Evolutionary conservation across 1,139 yeast species (phyloP), one percentile per base, ranked within the genome.

Genomic region (Geotrichum klebahnii): DNA sequence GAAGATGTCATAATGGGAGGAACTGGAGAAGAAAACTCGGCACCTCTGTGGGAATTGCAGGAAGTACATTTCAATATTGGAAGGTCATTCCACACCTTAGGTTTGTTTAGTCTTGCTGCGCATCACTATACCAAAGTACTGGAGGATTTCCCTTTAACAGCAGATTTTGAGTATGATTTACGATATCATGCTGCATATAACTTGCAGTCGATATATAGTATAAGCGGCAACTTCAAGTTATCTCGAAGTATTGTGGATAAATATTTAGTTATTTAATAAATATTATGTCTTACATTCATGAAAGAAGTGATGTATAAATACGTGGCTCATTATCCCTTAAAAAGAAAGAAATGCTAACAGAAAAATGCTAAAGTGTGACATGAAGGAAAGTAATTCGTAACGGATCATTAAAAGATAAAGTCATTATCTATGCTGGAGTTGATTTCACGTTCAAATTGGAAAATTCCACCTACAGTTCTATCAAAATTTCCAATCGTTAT

Each of bases 41-140:
- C 77, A 80, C 3, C 71, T 75, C 0, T 39, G 19, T 66, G 67
- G 53, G 89, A 83, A 59, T 65, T 67, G 44, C 95, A 88, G 66
- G 98, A 92, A 63, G 81, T 85, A 1, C 79, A 81, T 48, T 92
- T 84, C 64, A 92, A 92, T 59, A 62, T 89, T 49, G 99, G 94
- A 0, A 75, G 96, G 42, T 75, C 87, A 3, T 92, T 84, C 68
- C 97, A 92, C 62, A 76, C 85, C 67, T 69, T 90, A 12, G 95
- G 96, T 0, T 72, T 92, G 35, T 75, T 80, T 2, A 73, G 85
- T 0, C 70, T 84, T 34, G 97, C 98, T 0, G 73, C 82, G 6
- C 72, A 69, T 35, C 88, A 81, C 61, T 92, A 92, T 65, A 77
- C 82, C 39, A 76, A 75, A 48, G 96, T 84, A 0, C 67, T 90